Conservation (phyloP, 179 eudicot species). For the Pouteria campechiana region DNA sequence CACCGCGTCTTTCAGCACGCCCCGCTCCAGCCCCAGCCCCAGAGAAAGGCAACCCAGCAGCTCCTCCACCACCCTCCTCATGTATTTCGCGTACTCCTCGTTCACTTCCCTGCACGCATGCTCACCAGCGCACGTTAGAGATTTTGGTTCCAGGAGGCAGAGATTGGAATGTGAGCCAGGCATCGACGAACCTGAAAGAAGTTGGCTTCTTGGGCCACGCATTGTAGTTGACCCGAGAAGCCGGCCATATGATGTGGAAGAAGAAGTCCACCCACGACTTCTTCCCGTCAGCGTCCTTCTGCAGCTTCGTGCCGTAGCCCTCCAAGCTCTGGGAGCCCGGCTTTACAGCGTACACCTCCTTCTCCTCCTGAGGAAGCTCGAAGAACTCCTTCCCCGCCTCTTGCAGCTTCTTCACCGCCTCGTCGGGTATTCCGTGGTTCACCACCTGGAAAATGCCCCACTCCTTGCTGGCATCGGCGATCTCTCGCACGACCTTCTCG, state of each 20-base stretch:
- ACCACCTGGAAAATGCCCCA: slow-evolving; percentile 73
- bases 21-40: slow-evolving; percentile 49
- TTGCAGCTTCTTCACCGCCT: slow-evolving; percentile 28
- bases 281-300: slow-evolving; percentile 44
- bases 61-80: slow-evolving; percentile 34
- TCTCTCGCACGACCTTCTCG: slow-evolving; percentile 10
- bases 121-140: neutral
- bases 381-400: slow-evolving; percentile 48
- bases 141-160: too few relatives aligned
- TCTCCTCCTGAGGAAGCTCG: slow-evolving; percentile 50
- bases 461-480: slow-evolving; percentile 31
- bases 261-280: slow-evolving; percentile 73
- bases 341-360: slow-evolving; percentile 40
- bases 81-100: slow-evolving; percentile 32
- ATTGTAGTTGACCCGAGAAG: slow-evolving; percentile 31
- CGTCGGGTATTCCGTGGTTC: slow-evolving; percentile 54
- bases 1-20: slow-evolving; percentile 23
- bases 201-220: slow-evolving; percentile 69
- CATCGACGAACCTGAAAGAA: slow-evolving; percentile 35
- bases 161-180: too few relatives aligned
- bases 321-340: slow-evolving; percentile 16
- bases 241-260: slow-evolving; percentile 67
- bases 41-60: slow-evolving; percentile 31
- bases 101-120: slow-evolving; percentile 39
- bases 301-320: slow-evolving; percentile 52